phyloP scores from a whole-genome alignment of 345 rosid genomes.

The Populus ilicifolia region DNA sequence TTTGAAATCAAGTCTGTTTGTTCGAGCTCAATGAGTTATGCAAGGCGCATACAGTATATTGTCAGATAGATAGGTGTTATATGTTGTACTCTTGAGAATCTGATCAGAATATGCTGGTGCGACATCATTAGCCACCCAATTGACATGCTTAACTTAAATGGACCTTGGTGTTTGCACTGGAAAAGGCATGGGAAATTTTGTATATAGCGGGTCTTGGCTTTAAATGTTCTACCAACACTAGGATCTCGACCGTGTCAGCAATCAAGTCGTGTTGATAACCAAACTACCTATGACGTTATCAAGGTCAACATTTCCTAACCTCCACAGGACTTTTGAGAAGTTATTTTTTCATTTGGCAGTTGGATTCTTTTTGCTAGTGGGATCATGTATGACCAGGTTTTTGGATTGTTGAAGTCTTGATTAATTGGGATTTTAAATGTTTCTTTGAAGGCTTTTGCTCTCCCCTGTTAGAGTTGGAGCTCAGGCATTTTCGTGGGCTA shows the following conservation, averaged over 20 bases:
- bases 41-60: not conserved
- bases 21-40: not conserved
- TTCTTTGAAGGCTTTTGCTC: constrained; percentile 46
- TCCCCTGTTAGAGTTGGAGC: constrained; percentile 67
- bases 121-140: too few species aligned
- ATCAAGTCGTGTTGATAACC: not conserved
- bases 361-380: not conserved
- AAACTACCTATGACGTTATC: not conserved
- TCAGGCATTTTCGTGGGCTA: constrained; percentile 77
- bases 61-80: not conserved
- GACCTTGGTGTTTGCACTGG: not conserved
- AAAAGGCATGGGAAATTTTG: not conserved
- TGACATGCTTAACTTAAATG: not conserved
- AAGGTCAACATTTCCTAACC: not conserved
- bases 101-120: too few species aligned
- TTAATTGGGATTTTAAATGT: not conserved
- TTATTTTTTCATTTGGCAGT: not conserved
- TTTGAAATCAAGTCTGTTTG: not conserved
- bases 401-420: not conserved
- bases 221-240: not conserved
- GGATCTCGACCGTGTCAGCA: not conserved
- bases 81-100: too few species aligned
- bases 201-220: not conserved
- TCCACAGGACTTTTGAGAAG: not conserved
- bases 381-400: not conserved